phyloP scores from a whole-genome alignment of 148 eudicot genomes.

The Chenopodium quinoa region DNA sequence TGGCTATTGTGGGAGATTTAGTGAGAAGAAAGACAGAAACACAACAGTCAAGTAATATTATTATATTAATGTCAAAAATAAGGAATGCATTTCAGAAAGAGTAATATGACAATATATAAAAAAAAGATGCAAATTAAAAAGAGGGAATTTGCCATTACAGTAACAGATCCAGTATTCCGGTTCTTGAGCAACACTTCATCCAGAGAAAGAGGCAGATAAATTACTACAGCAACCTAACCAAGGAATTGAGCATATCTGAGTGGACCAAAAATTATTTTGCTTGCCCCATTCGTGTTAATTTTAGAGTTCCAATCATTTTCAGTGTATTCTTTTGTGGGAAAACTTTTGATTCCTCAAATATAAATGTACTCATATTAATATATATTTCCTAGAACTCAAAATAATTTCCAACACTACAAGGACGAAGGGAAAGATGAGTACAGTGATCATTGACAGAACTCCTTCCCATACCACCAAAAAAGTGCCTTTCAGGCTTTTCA shows the following conservation, averaged over 20 bases:
- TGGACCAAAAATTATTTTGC: neutral
- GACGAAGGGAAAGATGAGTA: neutral
- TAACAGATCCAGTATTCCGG: neutral
- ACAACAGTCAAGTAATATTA: neutral
- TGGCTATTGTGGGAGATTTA: neutral
- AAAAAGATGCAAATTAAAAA: neutral
- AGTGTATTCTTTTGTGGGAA: neutral
- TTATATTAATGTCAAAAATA: neutral
- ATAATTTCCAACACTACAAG: neutral
- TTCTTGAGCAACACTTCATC: neutral
- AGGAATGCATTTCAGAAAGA: neutral
- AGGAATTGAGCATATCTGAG: neutral
- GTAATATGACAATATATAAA: neutral
- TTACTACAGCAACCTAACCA: neutral
- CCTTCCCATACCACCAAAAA: neutral
- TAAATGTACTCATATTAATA: neutral
- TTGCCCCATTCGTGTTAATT: neutral
- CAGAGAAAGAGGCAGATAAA: conserved; percentile 2
- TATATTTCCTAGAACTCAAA: neutral
- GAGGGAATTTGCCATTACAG: neutral
- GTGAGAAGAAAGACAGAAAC: neutral
- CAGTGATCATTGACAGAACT: neutral
- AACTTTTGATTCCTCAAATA: neutral
- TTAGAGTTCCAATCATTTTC: neutral
- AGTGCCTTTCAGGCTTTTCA: neutral